A percentile compares a stretch with the other conserved stretches of the same genome.
Conservation (phyloP, 139 green algal species). For the Dunaliella primolecta region DNA sequence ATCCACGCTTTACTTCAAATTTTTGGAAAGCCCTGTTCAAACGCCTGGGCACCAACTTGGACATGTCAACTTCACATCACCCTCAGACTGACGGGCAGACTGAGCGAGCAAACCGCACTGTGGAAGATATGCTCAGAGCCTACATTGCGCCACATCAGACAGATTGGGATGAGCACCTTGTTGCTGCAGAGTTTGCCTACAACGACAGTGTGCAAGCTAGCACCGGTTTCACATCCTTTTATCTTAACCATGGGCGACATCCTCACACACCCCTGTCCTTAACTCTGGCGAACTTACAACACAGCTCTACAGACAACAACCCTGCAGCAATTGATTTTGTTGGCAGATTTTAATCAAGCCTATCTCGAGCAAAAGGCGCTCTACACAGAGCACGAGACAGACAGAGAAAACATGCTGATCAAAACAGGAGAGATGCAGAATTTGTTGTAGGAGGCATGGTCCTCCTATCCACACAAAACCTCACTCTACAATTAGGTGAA, state of each 20-base stretch:
- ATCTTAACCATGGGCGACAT: neutral
- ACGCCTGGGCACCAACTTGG: conserved; percentile 30
- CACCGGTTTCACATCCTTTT: conserved; percentile 6
- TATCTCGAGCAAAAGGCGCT: neutral
- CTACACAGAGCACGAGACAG: neutral
- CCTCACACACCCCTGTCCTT: conserved; percentile 1
- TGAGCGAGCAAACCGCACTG: conserved; percentile 50
- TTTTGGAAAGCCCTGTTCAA: conserved; percentile 45
- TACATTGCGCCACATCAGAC: neutral
- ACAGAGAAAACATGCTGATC: neutral
- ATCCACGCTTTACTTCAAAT: conserved; percentile 40
- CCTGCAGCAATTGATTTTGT: neutral
- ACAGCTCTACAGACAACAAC: neutral
- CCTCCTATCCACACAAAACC: neutral
- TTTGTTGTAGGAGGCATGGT: neutral
- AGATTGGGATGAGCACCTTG: conserved; percentile 15
- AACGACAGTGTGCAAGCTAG: conserved; percentile 5
- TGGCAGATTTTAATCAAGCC: neutral
- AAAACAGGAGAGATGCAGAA: neutral
- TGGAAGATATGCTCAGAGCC: conserved; percentile 50
- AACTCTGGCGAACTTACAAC: neutral
- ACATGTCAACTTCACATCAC: conserved; percentile 54
- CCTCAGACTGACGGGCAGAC: conserved; percentile 66
- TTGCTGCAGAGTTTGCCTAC: conserved; percentile 11
- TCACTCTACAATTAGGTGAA: neutral